Evolutionary conservation across 768 basidiomycete genomes (phyloP), one percentile per base, ranked within the genome.

Genomic region (Suillus cothurnatus): DNA sequence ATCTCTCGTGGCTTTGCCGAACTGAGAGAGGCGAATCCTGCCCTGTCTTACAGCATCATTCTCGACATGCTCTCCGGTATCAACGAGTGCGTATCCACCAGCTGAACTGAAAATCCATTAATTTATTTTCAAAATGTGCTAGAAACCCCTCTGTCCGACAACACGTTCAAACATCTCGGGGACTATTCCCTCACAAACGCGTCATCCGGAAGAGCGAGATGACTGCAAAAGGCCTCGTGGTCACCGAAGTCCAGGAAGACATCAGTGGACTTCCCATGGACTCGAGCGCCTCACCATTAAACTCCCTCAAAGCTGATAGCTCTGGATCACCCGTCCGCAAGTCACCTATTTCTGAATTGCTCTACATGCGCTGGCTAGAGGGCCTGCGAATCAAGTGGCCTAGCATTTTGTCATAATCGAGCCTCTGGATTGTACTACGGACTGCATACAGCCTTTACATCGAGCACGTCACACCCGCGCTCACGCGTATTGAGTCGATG

Each of bases 341-440:
- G 75, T 95, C 94, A 63, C 95, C 96, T 7, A 95, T 99, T 34
- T 93, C 95, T 26, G 97, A 99, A 75, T 84, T 99, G 68, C 81
- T 99, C n/a, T 99, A 98, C 76, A 90, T 96, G 85, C 88, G 97
- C 58, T 99, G 97, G 96, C 81, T 98, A 31, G 93, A 97, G 72
- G 95, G 95, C 4, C 79, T 97, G 61, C 90, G 88, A 77, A 81
- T 95, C 72, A 95, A 94, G 75, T 96, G 95, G 95, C 93, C 93
- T 6, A 91, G 82, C 71, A 82, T 93, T 59, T 78, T 84, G 47
- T 83, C 74, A 15, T 76, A 70, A 52, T 73, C 58, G 68, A 61
- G 36, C 17, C 31, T 32, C 43, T 41, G 11, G 56, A 60, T 9
- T 28, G 59, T 28, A 2, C 11, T 41, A 31, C 17, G 21, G 23